These are phyloP conservation scores for Inga oerstediana DNA, from an alignment of 306 rosid genomes.

Conservation along the genomic window DNA sequence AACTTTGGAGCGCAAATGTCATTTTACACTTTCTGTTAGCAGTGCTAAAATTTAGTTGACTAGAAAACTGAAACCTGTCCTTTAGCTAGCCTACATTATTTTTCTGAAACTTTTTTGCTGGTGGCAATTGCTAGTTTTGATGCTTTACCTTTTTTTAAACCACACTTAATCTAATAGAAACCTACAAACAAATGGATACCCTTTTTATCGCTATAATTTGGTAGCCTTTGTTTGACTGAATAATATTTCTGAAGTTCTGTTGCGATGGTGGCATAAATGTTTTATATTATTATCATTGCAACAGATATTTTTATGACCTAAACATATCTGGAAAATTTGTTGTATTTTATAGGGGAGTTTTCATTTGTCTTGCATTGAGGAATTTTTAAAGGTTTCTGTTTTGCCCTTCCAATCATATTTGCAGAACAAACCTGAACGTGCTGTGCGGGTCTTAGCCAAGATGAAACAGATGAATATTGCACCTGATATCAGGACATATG, in stretches of 20 bases:
- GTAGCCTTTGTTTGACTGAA: constrained; percentile 23
- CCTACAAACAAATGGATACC: constrained; percentile 1
- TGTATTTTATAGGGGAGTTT: not conserved
- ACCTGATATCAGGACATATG: constrained; percentile 77
- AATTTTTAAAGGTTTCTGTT: constrained; percentile 18
- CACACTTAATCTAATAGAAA: constrained; percentile 10
- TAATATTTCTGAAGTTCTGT: not conserved
- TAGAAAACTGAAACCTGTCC: constrained; percentile 8
- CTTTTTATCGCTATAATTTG: constrained; percentile 22
- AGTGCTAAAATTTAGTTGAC: constrained; percentile 22
- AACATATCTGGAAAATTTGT: not conserved
- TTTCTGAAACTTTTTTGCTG: not conserved
- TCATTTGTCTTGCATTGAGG: constrained; percentile 22
- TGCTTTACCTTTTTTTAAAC: constrained; percentile 7
- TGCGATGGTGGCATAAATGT: constrained; percentile 17
- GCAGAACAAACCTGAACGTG: constrained; percentile 86
- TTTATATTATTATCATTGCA: constrained; percentile 31
- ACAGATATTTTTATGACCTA: constrained; percentile 1
- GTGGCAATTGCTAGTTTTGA: constrained; percentile 11
- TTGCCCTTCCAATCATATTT: constrained; percentile 33
- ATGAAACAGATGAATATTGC: constrained; percentile 60
- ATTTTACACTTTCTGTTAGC: constrained; percentile 30
- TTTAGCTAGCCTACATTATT: not conserved
- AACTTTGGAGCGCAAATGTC: constrained; percentile 18
- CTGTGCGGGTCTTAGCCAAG: constrained; percentile 67